These are phyloP conservation scores for Salix viminalis DNA, from an alignment of 345 rosid species.

Conservation along the genomic window DNA sequence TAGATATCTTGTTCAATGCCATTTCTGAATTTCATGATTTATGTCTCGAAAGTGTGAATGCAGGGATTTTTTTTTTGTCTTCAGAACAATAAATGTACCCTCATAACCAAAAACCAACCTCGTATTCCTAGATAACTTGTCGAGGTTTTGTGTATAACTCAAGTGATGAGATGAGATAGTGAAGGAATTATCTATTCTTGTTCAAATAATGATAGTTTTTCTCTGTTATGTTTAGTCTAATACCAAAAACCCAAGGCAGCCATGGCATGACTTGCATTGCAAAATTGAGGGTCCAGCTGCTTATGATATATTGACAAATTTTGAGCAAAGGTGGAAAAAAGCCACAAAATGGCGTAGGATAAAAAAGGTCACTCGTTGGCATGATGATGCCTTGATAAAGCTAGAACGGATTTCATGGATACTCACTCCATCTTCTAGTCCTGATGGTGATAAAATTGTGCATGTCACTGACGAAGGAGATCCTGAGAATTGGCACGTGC, in stretches of 20 bases:
- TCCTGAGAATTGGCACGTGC: slow-evolving; percentile 67
- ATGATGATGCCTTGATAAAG: slow-evolving; percentile 49
- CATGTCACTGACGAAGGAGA: slow-evolving; percentile 42
- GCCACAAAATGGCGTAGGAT: slow-evolving; percentile 52
- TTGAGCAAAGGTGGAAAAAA: slow-evolving; percentile 66
- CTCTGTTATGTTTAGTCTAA: slow-evolving; percentile 28
- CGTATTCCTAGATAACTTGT: not conserved
- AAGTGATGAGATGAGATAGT: not conserved
- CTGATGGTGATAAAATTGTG: slow-evolving; percentile 34
- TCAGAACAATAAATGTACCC: too few relatives aligned
- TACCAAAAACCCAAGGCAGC: slow-evolving; percentile 58
- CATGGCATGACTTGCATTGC: slow-evolving; percentile 80
- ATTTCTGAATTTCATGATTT: too few relatives aligned
- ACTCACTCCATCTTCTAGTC: slow-evolving; percentile 42
- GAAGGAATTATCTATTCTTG: not conserved
- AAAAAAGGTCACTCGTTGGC: slow-evolving; percentile 44
- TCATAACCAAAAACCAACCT: too few relatives aligned
- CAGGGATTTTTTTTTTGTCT: too few relatives aligned
- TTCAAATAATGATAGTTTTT: not conserved
- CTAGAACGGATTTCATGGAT: slow-evolving; percentile 60
- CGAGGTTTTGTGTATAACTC: not conserved
- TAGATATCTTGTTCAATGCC: too few relatives aligned
- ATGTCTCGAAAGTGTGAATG: too few relatives aligned
- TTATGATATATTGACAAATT: slow-evolving; percentile 54
- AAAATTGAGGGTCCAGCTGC: slow-evolving; percentile 78